Percentiles rank a stretch among this genome's conserved stretches.
Evolutionary conservation across 2,329 filamentous ascomycete genomes (phyloP).

Genomic region (Fusarium staphyleae): DNA sequence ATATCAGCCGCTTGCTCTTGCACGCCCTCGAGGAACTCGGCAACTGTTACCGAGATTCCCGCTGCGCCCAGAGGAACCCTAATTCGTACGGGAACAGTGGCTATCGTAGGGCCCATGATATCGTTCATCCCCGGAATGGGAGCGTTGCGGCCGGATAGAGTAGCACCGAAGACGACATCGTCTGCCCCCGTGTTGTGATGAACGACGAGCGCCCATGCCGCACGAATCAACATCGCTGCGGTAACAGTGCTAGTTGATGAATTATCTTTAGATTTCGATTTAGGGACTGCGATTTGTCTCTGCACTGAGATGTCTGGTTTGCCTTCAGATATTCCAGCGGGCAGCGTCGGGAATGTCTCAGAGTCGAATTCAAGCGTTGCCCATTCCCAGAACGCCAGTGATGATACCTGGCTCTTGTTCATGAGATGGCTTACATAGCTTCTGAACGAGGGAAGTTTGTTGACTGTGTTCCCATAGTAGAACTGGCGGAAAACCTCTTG

Average conservation of each 20-base stretch:
- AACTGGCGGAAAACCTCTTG: slow-evolving; percentile 2
- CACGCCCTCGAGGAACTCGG: slow-evolving; percentile 9
- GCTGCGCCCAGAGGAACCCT: background rate
- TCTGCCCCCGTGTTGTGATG: too few species aligned
- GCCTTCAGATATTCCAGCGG: slow-evolving; percentile 1
- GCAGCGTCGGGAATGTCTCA: slow-evolving; percentile 6
- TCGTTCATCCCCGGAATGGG: too few species aligned
- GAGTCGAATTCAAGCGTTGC: slow-evolving; percentile 8
- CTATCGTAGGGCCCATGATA: too few species aligned
- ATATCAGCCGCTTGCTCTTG: slow-evolving; percentile 17
- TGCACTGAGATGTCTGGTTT: slow-evolving; percentile 1
- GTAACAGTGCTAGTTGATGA: background rate
- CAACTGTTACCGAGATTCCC: background rate
- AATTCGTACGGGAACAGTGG: background rate
- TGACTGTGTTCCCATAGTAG: background rate
- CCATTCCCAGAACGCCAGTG: slow-evolving; percentile 15
- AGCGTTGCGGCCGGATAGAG: too few species aligned
- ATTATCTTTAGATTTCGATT: background rate
- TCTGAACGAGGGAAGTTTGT: background rate
- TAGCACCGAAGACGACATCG: too few species aligned
- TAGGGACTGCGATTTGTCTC: background rate
- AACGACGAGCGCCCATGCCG: slow-evolving; percentile 1
- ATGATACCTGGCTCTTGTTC: slow-evolving; percentile 5
- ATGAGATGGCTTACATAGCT: background rate
- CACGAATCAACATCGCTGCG: slow-evolving; percentile 1